Evolutionary conservation across 2,329 filamentous ascomycete species (phyloP).

Genomic region (Colletotrichum endophyticum): DNA sequence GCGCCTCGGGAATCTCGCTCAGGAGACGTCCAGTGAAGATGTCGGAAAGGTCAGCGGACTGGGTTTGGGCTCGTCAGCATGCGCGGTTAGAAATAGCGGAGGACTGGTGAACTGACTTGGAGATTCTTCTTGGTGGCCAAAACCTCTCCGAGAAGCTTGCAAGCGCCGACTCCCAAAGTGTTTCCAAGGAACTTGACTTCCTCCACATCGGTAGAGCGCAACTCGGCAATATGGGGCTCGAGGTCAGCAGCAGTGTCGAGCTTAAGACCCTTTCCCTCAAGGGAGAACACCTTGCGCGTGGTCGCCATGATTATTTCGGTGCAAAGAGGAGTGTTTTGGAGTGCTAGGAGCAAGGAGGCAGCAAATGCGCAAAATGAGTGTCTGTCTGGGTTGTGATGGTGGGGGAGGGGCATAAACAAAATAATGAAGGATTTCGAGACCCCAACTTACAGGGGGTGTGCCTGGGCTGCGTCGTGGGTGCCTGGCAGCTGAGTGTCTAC

Average conservation of each 20-base stretch:
- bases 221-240: slow-evolving; percentile 78
- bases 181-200: slow-evolving; percentile 90
- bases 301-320: slow-evolving; percentile 11
- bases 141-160: slow-evolving; percentile 82
- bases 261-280: slow-evolving; percentile 91
- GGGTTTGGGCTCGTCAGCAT: background rate
- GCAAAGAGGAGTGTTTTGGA: background rate
- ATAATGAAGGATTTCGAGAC: slow-evolving; percentile 15
- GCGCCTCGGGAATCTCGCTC: slow-evolving; percentile 89
- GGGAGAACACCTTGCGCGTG: slow-evolving; percentile 74
- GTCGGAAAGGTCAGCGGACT: slow-evolving; percentile 89
- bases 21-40: slow-evolving; percentile 96
- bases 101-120: slow-evolving; percentile 55
- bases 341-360: background rate
- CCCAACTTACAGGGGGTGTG: slow-evolving; percentile 5
- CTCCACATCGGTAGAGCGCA: slow-evolving; percentile 78
- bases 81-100: background rate
- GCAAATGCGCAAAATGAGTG: slow-evolving; percentile 17
- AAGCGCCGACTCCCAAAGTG: slow-evolving; percentile 89
- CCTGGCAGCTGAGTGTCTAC: background rate
- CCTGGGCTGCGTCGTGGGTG: slow-evolving; percentile 6
- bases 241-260: slow-evolving; percentile 88
- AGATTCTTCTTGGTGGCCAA: slow-evolving; percentile 84
- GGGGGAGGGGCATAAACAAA: slow-evolving; percentile 19
- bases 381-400: slow-evolving; percentile 14